phyloP scores from a whole-genome alignment of 176 grass and related monocot genomes.

The sorghum (Sorghum bicolor) region DNA sequence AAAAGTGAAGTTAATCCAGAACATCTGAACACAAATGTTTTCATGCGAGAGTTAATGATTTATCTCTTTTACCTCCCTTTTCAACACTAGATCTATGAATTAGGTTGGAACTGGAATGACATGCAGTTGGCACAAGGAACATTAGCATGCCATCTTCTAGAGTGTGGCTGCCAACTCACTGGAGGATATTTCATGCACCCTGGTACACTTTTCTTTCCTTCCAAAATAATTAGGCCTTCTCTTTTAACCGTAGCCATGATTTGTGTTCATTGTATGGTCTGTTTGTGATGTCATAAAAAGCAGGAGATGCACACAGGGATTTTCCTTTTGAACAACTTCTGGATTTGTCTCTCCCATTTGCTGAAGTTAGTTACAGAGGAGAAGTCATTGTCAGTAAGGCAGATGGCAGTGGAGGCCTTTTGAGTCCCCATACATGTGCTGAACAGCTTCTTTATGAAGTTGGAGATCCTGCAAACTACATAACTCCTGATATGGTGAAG shows the following conservation, averaged over 20 bases:
- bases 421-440: slow-evolving; percentile 69
- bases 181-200: slow-evolving; percentile 99
- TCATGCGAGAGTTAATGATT: not conserved
- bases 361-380: slow-evolving; percentile 70
- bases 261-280: slow-evolving; percentile 25
- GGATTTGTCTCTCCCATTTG: slow-evolving; percentile 92
- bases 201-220: slow-evolving; percentile 48
- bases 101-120: slow-evolving; percentile 89
- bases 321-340: slow-evolving; percentile 81
- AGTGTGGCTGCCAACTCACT: slow-evolving; percentile 97
- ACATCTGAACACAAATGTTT: not conserved
- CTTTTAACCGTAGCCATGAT: not conserved
- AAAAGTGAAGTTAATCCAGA: not conserved
- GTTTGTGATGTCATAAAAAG: slow-evolving; percentile 34
- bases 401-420: slow-evolving; percentile 71
- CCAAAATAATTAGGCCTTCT: slow-evolving; percentile 15
- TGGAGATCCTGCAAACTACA: slow-evolving; percentile 76
- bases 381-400: slow-evolving; percentile 75
- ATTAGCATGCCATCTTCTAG: slow-evolving; percentile 88
- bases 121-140: slow-evolving; percentile 74
- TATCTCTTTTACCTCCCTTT: slow-evolving; percentile 30
- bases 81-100: slow-evolving; percentile 75
- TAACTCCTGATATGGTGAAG: slow-evolving; percentile 95
- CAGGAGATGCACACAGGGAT: slow-evolving; percentile 75
- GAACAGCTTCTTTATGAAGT: slow-evolving; percentile 96